A percentile compares a stretch with the other conserved stretches of the same genome.
phyloP scores from a whole-genome alignment of 306 rosid species.

The Inga laurina region DNA sequence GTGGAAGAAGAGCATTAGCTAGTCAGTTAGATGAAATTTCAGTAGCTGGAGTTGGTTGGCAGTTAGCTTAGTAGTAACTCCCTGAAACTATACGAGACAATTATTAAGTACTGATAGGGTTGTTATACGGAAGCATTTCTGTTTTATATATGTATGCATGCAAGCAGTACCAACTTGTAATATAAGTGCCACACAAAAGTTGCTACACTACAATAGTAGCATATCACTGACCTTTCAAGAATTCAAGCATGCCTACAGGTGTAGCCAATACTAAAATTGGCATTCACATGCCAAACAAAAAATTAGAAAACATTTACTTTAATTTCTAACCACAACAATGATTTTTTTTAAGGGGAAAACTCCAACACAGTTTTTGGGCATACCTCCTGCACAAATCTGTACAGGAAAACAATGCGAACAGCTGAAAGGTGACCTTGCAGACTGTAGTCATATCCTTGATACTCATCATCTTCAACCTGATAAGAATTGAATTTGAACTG shows the following conservation, averaged over 20 bases:
- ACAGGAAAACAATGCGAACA: conserved; percentile 91
- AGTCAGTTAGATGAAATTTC: background rate
- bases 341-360: background rate
- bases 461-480: conserved; percentile 87
- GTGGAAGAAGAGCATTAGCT: background rate
- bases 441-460: conserved; percentile 88
- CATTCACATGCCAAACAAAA: conserved; percentile 17
- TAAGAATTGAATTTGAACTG: conserved; percentile 93
- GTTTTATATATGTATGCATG: background rate
- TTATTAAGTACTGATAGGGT: background rate
- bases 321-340: conserved; percentile 13
- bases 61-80: background rate
- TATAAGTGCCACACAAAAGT: background rate
- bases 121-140: background rate
- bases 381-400: conserved; percentile 99
- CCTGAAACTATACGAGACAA: background rate
- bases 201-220: background rate
- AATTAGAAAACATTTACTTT: background rate
- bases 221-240: background rate
- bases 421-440: conserved; percentile 92
- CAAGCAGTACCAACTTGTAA: background rate
- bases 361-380: conserved; percentile 17
- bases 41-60: background rate
- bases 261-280: background rate
- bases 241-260: background rate